Base-by-base conservation (phyloP, 805 yeast species). In the Ogataea dorogensis region DNA sequence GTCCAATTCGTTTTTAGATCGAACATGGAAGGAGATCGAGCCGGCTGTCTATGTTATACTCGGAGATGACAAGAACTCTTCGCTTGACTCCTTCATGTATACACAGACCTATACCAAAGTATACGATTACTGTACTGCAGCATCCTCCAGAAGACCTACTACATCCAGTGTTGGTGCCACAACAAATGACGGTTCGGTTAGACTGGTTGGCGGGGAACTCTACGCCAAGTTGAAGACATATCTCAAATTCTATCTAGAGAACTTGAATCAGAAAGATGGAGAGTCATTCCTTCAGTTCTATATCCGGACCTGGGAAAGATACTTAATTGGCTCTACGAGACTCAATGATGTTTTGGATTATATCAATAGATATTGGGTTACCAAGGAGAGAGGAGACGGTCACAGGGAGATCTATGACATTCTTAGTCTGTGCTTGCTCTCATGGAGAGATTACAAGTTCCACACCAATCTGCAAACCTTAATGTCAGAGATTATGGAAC, bases 281-380 rank as follows among this genome's bases (percentile, higher is more conserved):
- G 95, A 86, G 50, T 64, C 81, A 2, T 83, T 87, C 50, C 67
- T 89, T 37, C 83, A 80, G 43, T 86, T 85, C 55, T 93, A 93
- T 53, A 95, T 86, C 28, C 71, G 79, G 54, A 77, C 82, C 47
- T 94, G 98, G 96, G 79, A 79, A 45, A 75, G 98, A 42, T 93
- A 75, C 58, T 78, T 94, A 15, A 79, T 86, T 35, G 98, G 98
- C 17, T 95, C 98, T 1, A 84, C 88, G 11, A 85, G 86, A 61
- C 65, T 93, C 58, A 88, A 87, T 59, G 93, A 94, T 58, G 89
- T 94, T 5, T 86, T 93, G 54, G 96, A 91, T 59, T 93, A 93
- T 62, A 79, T 93, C 75, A 93, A 93, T 62, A 75, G 98, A 44
- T 93, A 91, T 63, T 93, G 98, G 98, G 96, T 94, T 28, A 85